Base-by-base conservation (phyloP, 2,329 filamentous ascomycete genomes). In the Botrytis medusae region DNA sequence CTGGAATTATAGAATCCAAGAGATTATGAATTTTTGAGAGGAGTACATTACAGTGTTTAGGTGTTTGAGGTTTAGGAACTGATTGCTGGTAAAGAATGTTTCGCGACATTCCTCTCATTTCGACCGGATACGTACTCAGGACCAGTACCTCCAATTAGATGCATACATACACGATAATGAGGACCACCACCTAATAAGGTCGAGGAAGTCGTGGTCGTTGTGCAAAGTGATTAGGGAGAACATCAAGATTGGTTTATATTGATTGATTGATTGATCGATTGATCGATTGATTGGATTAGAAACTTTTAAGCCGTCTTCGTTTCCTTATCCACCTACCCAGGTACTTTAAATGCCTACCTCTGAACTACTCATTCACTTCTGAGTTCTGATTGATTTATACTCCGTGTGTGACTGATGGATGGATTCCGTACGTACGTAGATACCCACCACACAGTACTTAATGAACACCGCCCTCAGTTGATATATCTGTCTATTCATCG, bases 61-160 rank as follows among this genome's bases (percentile, higher is more conserved):
- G 32, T 67, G 46, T 68, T 68, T 68, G 64, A 54, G 32, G 64
- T 68, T 68, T 54, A 67, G 18, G 61, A 22, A 32, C 4, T 46
- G 62, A 29, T 29, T 62, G 20, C 44, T 65, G 63, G 12, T 65
- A 32, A 59, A 64, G 44, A 65, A 65, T 54, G 25, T 29, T 68
- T 68, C 46, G 46, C 51, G 25, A 54, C 64, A 68, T 68, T 54
- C 46, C 64, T 68, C 34, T 68, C 32, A 54, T 68, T 68, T 68
- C 64, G 54, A 40, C 46, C 42, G 44, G 46, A 46, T 46, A 34
- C 37, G 51, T 57, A 29, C n/a, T 29, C 51, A 29, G n/a, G n/a
- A 29, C n/a, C 51, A 29, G n/a, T 9, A 29, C 51, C n/a, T 8
- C 51, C 51, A 54, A 54, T 54, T 7, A 54, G 14, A 29, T 18